Evolutionary conservation across 169 alveolate genomes (phyloP).

Genomic region (Plasmodium chabaudi): DNA sequence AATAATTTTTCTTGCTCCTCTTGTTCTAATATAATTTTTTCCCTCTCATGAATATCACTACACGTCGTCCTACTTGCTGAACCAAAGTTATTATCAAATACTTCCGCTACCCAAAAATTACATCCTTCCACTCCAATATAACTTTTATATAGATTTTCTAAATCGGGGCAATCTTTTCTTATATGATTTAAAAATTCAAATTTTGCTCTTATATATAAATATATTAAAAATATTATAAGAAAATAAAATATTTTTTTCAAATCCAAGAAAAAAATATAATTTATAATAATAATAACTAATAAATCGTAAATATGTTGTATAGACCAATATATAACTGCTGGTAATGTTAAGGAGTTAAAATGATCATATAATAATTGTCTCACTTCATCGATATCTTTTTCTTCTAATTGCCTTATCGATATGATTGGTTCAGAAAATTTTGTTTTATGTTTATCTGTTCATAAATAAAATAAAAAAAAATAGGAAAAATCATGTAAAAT

Average conservation of each 20-base stretch:
- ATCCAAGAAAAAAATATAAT: slow-evolving; percentile 81
- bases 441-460: slow-evolving; percentile 61
- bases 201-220: slow-evolving; percentile 88
- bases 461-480: slow-evolving; percentile 4
- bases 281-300: slow-evolving; percentile 80
- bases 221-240: slow-evolving; percentile 82
- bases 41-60: slow-evolving; percentile 77
- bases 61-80: slow-evolving; percentile 75
- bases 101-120: slow-evolving; percentile 93
- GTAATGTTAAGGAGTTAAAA: slow-evolving; percentile 83
- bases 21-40: slow-evolving; percentile 69
- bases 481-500: too few species aligned
- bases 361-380: slow-evolving; percentile 82
- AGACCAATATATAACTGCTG: slow-evolving; percentile 86
- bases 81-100: slow-evolving; percentile 77
- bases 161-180: slow-evolving; percentile 89
- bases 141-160: slow-evolving; percentile 86
- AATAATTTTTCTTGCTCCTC: slow-evolving; percentile 64
- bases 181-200: slow-evolving; percentile 90
- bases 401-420: slow-evolving; percentile 64
- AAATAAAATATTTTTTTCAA: slow-evolving; percentile 82
- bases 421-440: slow-evolving; percentile 49
- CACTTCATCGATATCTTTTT: slow-evolving; percentile 79
- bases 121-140: slow-evolving; percentile 86
- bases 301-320: slow-evolving; percentile 86